A percentile compares a stretch with the other conserved stretches of the same genome.
These are phyloP conservation scores for Skeletonema menzelii DNA, from an alignment of 108 stramenopile genomes.

Conservation along the genomic window DNA sequence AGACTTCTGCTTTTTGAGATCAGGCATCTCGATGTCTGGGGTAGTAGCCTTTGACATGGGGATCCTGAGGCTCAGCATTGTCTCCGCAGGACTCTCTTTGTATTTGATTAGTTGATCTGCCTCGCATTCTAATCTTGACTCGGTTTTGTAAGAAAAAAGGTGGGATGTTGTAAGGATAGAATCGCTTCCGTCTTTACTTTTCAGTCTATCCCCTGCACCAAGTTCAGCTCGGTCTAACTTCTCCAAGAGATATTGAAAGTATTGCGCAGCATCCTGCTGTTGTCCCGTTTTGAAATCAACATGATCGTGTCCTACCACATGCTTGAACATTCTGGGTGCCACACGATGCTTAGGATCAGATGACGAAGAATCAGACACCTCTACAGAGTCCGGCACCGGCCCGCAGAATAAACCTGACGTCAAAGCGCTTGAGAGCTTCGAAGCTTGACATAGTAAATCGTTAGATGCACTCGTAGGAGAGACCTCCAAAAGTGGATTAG, in stretches of 20 bases:
- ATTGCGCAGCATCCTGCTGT: constrained; percentile 99
- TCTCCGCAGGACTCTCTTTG: constrained; percentile 65
- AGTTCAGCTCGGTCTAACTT: constrained; percentile 79
- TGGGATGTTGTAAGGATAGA: constrained; percentile 47
- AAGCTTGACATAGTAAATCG: constrained; percentile 74
- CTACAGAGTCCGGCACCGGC: constrained; percentile 34
- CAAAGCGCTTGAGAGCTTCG: constrained; percentile 77
- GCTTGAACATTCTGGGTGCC: constrained; percentile 96
- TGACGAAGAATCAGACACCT: constrained; percentile 39
- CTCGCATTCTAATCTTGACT: constrained; percentile 76
- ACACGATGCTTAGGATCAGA: constrained; percentile 79
- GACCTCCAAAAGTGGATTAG: constrained; percentile 46
- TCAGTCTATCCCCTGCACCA: constrained; percentile 23
- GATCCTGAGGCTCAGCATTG: constrained; percentile 75
- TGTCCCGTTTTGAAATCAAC: constrained; percentile 95
- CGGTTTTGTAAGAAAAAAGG: constrained; percentile 83
- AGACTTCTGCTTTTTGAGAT: constrained; percentile 61
- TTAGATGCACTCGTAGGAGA: constrained; percentile 57
- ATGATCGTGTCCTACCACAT: constrained; percentile 90
- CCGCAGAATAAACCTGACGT: constrained; percentile 72
- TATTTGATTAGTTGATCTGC: constrained; percentile 78
- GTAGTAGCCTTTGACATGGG: constrained; percentile 86
- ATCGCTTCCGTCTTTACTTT: constrained; percentile 33
- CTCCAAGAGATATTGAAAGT: constrained; percentile 91
- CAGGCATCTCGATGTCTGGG: constrained; percentile 49